Evolutionary conservation across 2,329 filamentous ascomycete species (phyloP), one percentile per base, ranked within the genome.

Genomic region (Cephalotrichum gorgonifer): DNA sequence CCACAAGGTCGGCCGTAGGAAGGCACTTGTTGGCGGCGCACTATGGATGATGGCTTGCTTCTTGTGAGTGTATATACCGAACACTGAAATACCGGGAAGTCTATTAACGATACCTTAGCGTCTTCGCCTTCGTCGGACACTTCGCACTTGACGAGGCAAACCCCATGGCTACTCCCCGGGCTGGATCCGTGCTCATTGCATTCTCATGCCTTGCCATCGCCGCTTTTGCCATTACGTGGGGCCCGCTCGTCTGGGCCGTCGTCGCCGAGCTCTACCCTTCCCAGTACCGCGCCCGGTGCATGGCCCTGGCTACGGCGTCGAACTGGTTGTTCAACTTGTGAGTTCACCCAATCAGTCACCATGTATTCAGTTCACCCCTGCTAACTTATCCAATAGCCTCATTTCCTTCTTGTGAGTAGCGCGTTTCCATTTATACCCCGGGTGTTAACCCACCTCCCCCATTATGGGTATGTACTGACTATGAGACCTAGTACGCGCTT

Each of bases 121-220:
- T 74, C 51, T 75, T 73, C 52, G 69, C 72, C 39, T 74, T 74
- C 47, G 70, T 75, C 41, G 72, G 72, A 20, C 65, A 70, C 50
- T 74, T 67, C 48, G 62, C 63, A 28, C 62, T 77, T 9, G 64
- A 73, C 53, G 60, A 58, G 4, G 43, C 45, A 1, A 53, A 74
- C 56, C 69, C 72, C 50, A 54, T 63, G 64, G 69, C 63, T 53
- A 71, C 70, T 0, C 69, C 74, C 26, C 58, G 63, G 9, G 69
- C 75, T 6, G 81, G 81, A 22, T 70, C 74, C 3, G 74, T 75
- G 38, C 76, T 86, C 55, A 83, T 86, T 42, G 73, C 81, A 48
- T 85, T 85, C 61, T 81, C 82, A 0, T 85, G 81, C 57, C 69
- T 86, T 38, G 83, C 83, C 60, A 85, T 85, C 50, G 77, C 72